A percentile compares a stretch with the other conserved stretches of the same genome.
phyloP scores from a whole-genome alignment of 2,329 filamentous ascomycete genomes.

The Madurella fahalii region DNA sequence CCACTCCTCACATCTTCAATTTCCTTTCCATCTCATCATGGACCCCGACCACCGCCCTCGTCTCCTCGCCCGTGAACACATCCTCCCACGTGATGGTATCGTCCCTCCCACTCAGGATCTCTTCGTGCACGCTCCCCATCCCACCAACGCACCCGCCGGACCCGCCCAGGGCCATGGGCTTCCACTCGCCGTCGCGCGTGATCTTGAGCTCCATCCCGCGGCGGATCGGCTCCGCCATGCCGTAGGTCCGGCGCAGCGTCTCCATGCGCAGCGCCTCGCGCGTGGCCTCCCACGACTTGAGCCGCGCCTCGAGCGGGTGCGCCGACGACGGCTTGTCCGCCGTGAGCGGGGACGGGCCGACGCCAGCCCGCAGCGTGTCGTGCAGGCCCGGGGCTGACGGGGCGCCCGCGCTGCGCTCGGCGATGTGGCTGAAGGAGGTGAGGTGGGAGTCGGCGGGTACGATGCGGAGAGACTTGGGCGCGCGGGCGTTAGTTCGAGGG shows the following conservation, averaged over 20 bases:
- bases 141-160: conserved; percentile 29
- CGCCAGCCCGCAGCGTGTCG: conserved; percentile 84
- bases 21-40: conserved; percentile 94
- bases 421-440: conserved; percentile 60
- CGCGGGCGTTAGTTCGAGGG: conserved; percentile 18
- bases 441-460: conserved; percentile 67
- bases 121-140: conserved; percentile 71
- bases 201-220: conserved; percentile 95
- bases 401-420: conserved; percentile 59
- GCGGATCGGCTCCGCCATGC: conserved; percentile 86
- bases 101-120: conserved; percentile 80
- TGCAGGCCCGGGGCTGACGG: conserved; percentile 91
- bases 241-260: conserved; percentile 78
- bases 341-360: conserved; percentile 57
- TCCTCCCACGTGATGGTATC: conserved; percentile 85
- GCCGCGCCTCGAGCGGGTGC: conserved; percentile 88
- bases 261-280: conserved; percentile 88
- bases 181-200: conserved; percentile 73
- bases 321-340: conserved; percentile 54
- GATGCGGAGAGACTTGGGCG: conserved; percentile 76
- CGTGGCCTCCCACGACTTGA: conserved; percentile 84
- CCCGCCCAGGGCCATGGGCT: conserved; percentile 64
- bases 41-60: conserved; percentile 65
- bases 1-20: conserved; percentile 64
- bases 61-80: conserved; percentile 77